These are phyloP conservation scores for Helotiales sp. DNA, from an alignment of 2,329 filamentous ascomycete species.

Conservation along the genomic window DNA sequence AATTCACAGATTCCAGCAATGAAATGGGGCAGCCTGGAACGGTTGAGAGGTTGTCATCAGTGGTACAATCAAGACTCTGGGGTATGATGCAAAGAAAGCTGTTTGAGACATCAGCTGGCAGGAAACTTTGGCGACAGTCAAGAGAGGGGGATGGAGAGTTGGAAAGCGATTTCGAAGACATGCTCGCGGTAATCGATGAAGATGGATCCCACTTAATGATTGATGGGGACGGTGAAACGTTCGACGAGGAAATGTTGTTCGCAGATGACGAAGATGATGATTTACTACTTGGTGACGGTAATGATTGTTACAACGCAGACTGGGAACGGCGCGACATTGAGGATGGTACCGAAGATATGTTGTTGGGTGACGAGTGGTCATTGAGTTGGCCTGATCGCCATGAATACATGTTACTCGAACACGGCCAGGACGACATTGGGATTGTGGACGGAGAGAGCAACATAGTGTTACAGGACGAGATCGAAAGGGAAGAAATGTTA, in stretches of 20 bases:
- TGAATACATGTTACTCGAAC: neutral
- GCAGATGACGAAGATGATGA: conserved; percentile 1
- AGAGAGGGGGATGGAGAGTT: neutral
- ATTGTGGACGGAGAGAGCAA: neutral
- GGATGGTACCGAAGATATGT: neutral
- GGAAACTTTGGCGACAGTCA: conserved; percentile 13
- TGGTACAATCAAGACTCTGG: conserved; percentile 35
- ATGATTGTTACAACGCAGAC: neutral
- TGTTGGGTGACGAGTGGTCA: neutral
- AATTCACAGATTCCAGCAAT: neutral
- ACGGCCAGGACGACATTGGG: neutral
- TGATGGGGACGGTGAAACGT: neutral
- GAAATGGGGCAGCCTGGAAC: neutral
- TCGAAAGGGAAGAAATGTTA: neutral
- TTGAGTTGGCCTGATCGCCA: neutral
- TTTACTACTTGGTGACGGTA: neutral
- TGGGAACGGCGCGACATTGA: conserved; percentile 1
- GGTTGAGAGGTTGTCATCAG: conserved; percentile 19
- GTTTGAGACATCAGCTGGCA: conserved; percentile 24
- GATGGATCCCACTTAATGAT: neutral
- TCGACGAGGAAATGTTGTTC: conserved; percentile 3
- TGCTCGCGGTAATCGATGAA: neutral
- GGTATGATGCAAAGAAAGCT: conserved; percentile 37
- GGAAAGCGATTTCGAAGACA: conserved; percentile 3
- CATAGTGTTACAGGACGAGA: neutral